Evolutionary conservation across 2,329 filamentous ascomycete species (phyloP).

Genomic region (Epichloe gansuensis): DNA sequence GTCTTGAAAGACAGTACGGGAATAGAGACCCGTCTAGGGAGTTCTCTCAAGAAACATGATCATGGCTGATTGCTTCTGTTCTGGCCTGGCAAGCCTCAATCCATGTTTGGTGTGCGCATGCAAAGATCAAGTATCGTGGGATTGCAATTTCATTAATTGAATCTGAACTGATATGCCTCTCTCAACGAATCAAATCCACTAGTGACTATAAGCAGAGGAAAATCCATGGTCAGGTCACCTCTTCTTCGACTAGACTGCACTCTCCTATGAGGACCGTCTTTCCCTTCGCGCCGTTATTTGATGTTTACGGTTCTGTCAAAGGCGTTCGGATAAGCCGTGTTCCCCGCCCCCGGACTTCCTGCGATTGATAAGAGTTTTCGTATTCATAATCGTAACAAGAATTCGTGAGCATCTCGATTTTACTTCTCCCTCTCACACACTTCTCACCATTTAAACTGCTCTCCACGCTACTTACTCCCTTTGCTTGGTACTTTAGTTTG

Average conservation of each 20-base stretch:
- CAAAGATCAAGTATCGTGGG: too few species aligned
- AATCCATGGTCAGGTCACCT: neutral
- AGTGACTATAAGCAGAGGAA: neutral
- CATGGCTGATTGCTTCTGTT: neutral
- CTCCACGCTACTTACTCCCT: neutral
- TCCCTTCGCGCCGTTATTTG: neutral
- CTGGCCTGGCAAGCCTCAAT: too few species aligned
- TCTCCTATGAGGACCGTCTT: neutral
- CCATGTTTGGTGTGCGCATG: too few species aligned
- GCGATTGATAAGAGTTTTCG: neutral
- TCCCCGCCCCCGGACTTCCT: neutral
- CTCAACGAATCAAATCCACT: neutral
- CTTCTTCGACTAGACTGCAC: neutral
- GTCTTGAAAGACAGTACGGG: too few species aligned
- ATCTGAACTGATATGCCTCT: neutral
- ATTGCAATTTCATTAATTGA: neutral
- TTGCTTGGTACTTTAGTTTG: constrained; percentile 24
- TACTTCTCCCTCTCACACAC: neutral
- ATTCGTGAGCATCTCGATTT: neutral
- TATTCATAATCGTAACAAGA: constrained; percentile 5
- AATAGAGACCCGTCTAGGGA: neutral
- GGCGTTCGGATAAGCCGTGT: neutral
- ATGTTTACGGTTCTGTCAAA: neutral
- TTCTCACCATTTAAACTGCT: neutral
- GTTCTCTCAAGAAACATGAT: neutral